Conservation (phyloP, 495 filamentous ascomycete genomes). For the Copromyces sp. region DNA sequence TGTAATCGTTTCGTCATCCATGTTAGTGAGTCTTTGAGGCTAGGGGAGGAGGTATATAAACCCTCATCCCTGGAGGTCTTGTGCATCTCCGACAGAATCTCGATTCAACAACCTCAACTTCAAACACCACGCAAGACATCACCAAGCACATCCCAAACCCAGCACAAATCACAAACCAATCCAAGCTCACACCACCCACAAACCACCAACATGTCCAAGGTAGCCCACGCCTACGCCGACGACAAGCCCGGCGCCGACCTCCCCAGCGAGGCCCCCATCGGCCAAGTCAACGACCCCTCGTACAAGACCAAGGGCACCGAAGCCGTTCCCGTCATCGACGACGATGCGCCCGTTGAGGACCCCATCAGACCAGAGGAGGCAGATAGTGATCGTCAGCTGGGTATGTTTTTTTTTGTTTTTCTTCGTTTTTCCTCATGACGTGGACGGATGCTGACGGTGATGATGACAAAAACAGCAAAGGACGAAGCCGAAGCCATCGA, state of each 20-base stretch:
- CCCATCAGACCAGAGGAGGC: constrained; percentile 32
- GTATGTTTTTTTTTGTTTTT: constrained; percentile 21
- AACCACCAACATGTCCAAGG: constrained; percentile 17
- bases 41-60: neutral
- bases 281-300: constrained; percentile 22
- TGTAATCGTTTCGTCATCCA: neutral
- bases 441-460: too few relatives aligned
- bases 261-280: constrained; percentile 7
- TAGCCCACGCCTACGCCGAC: constrained; percentile 8
- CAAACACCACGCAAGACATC: neutral
- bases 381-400: constrained; percentile 41
- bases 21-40: neutral
- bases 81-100: neutral
- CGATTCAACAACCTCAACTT: neutral
- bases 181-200: neutral
- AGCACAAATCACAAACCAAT: too few relatives aligned
- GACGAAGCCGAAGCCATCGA: constrained; percentile 48
- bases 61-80: neutral
- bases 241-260: constrained; percentile 15
- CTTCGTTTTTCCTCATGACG: too few relatives aligned
- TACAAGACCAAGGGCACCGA: constrained; percentile 28
- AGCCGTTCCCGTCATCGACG: constrained; percentile 42
- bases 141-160: too few relatives aligned
- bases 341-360: constrained; percentile 40
- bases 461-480: constrained; percentile 19